Evolutionary conservation across 2,329 filamentous ascomycete species (phyloP), one percentile per base, ranked within the genome.

Genomic region (Clarireedia paspali): DNA sequence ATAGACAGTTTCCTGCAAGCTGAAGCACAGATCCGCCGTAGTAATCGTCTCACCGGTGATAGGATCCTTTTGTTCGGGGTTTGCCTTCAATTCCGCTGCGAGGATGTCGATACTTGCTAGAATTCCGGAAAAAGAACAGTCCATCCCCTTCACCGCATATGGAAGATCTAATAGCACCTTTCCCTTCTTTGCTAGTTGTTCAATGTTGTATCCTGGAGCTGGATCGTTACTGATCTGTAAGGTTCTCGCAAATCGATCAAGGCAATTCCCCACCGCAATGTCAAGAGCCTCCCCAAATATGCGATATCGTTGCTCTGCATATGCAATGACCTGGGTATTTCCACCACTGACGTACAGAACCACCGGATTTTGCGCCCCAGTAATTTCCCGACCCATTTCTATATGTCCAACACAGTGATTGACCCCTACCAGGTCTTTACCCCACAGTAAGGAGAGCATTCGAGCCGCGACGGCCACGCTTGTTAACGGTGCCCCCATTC

Each of bases 401-500:
- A 99, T 97, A 73, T 99, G 94, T 45, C 94, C 94, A 48, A 99
- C 89, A 72, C 94, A 99, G 74, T 99, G 94, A 73, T 99, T 99
- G 26, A 99, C 94, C 24, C 91, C 92, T 3, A 99, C 86, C 39
- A 99, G 77, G n/a, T 88, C 84, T 72, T 89, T 90, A 53, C 77
- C 79, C 94, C 94, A 99, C 15, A 99, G 79, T 57, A 96, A 74
- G 44, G 83, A 79, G 34, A 97, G 75, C 60, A 88, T 89, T 58
- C 94, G 82, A 20, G 91, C 94, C 1, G 85, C 91, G 38, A 97
- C 76, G 34, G 92, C 92, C 14, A 95, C 90, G 59, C 85, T 85
- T 60, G 91, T 88, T 27, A 99, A 77, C 6, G 94, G 94, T 40
- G 90, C 92, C 57, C 94, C 94, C 94, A 99, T 99, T 0, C 94